A percentile compares a stretch with the other conserved stretches of the same genome.
Evolutionary conservation across 192 early-diverging fungal genomes (phyloP).

Genomic region (Mortierella alpina): DNA sequence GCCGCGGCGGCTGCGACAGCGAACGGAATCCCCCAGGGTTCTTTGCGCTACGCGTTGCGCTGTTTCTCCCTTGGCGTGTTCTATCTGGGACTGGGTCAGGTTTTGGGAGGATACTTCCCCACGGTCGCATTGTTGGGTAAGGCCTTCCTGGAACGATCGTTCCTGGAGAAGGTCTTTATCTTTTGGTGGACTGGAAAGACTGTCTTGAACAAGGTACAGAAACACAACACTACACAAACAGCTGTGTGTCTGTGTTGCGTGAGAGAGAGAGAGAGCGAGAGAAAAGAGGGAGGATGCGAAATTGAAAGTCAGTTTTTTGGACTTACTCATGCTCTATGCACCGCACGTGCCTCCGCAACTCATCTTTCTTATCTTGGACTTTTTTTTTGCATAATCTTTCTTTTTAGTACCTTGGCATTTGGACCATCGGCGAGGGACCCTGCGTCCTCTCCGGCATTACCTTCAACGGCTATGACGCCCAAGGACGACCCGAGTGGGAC

Average conservation of each 20-base stretch:
- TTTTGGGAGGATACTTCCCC: constrained; percentile 57
- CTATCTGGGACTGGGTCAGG: constrained; percentile 60
- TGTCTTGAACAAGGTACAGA: constrained; percentile 59
- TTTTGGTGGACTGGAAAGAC: constrained; percentile 65
- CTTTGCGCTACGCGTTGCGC: constrained; percentile 46
- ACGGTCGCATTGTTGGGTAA: constrained; percentile 56
- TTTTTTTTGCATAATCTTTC: neutral
- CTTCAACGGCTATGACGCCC: constrained; percentile 62
- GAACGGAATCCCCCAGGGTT: constrained; percentile 49
- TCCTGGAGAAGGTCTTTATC: constrained; percentile 45
- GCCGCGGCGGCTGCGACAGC: constrained; percentile 34
- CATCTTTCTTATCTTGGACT: neutral
- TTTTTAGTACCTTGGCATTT: constrained; percentile 69
- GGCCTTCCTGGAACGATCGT: constrained; percentile 52
- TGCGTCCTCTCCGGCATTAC: constrained; percentile 67
- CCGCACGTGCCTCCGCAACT: too few relatives aligned
- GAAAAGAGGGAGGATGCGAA: too few relatives aligned
- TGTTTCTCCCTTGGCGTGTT: constrained; percentile 54
- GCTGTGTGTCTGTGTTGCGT: neutral
- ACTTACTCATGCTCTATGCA: neutral
- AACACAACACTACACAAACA: too few relatives aligned
- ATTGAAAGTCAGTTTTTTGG: too few relatives aligned
- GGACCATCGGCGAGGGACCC: constrained; percentile 69
- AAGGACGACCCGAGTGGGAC: constrained; percentile 58
- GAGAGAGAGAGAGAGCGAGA: neutral